A percentile compares a stretch with the other conserved stretches of the same genome.
These are phyloP conservation scores for Aureobasidium sp. DNA, from an alignment of 2,329 filamentous ascomycete genomes.

Conservation along the genomic window DNA sequence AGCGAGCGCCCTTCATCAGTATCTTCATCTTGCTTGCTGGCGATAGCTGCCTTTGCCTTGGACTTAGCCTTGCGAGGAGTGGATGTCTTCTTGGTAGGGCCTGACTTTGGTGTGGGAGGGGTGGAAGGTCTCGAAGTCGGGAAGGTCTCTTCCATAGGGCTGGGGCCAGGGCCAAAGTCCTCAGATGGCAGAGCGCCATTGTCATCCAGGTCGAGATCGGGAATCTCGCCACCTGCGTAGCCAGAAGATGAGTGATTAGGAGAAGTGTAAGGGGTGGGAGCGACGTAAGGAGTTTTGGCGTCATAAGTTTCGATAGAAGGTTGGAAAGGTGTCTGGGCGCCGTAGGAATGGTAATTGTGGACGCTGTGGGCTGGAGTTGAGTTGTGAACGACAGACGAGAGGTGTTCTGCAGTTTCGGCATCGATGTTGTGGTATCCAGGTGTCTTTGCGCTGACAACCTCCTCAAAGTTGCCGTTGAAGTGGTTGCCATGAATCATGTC, in stretches of 20 bases:
- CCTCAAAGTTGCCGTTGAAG: not conserved
- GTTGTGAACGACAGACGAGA: not conserved
- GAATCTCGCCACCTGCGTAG: not conserved
- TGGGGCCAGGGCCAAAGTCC: not conserved
- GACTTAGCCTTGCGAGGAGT: not conserved
- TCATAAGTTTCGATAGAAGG: not conserved
- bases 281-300: not conserved
- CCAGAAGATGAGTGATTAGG: not conserved
- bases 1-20: not conserved
- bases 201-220: not conserved
- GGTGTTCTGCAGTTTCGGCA: not conserved
- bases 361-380: not conserved
- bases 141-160: not conserved
- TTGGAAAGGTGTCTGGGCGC: not conserved
- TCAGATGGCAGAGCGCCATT: not conserved
- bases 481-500: not conserved
- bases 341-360: not conserved
- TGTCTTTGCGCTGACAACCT: not conserved
- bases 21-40: not conserved
- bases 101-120: not conserved
- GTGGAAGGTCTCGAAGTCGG: not conserved
- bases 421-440: not conserved
- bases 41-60: not conserved
- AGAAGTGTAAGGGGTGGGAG: not conserved
- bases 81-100: not conserved